Conservation (phyloP, 108 stramenopile genomes). For the Licmophora abbreviata region DNA sequence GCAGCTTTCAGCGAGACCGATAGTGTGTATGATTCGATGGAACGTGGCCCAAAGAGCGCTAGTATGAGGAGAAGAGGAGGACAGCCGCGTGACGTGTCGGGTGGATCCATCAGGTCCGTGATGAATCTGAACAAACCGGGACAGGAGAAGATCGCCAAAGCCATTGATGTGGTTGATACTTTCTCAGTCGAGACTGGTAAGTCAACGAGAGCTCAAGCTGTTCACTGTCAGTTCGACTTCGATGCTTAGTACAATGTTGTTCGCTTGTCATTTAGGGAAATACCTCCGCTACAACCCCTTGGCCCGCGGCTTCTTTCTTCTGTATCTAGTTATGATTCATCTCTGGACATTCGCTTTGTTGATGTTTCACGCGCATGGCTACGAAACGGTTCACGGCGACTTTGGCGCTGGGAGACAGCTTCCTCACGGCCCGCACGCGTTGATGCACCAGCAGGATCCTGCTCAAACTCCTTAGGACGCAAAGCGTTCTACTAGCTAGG, state of each 20-base stretch:
- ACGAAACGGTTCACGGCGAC: conserved; percentile 35
- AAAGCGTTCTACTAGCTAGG: too few species aligned
- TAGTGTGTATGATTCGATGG: conserved; percentile 5
- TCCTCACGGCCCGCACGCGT: conserved; percentile 34
- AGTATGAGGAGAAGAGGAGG: conserved; percentile 8
- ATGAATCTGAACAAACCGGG: conserved; percentile 63
- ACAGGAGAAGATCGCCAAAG: conserved; percentile 49
- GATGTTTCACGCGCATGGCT: conserved; percentile 76
- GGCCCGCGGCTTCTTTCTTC: conserved; percentile 61
- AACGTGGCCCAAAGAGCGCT: background rate
- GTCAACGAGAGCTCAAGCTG: background rate
- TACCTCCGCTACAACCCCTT: conserved; percentile 67
- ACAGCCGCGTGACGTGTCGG: conserved; percentile 3
- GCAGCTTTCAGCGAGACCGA: conserved; percentile 7
- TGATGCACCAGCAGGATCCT: conserved; percentile 20
- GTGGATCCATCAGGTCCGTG: conserved; percentile 54
- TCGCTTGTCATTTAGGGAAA: conserved; percentile 23
- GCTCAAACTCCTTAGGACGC: background rate
- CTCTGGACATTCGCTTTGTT: conserved; percentile 75
- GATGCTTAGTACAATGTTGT: background rate
- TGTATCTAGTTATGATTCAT: conserved; percentile 65
- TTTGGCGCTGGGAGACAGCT: conserved; percentile 11
- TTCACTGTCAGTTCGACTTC: background rate
- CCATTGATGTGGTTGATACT: conserved; percentile 61
- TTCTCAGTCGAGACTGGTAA: conserved; percentile 51